A percentile compares a stretch with the other conserved stretches of the same genome.
Evolutionary conservation across 1,139 yeast genomes (phyloP).

Genomic region (Diutina catenulata): DNA sequence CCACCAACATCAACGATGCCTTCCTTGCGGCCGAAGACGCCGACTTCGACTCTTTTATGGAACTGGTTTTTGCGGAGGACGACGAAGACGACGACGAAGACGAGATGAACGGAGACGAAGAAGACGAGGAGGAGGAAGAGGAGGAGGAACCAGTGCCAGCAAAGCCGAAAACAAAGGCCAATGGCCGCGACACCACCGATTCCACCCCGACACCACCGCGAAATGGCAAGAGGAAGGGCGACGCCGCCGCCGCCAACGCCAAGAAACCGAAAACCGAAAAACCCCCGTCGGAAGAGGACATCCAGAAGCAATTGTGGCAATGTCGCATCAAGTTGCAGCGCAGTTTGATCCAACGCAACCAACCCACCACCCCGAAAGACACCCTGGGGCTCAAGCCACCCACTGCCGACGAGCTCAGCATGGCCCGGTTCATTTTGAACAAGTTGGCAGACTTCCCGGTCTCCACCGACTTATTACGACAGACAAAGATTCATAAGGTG

Average conservation of each 20-base stretch:
- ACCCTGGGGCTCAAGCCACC: constrained; percentile 25
- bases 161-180: constrained; percentile 5
- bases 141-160: constrained; percentile 5
- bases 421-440: constrained; percentile 40
- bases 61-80: constrained; percentile 13
- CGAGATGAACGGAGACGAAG: constrained; percentile 18
- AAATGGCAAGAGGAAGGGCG: neutral
- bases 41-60: constrained; percentile 28
- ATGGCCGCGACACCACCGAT: constrained; percentile 6
- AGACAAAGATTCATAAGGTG: constrained; percentile 43
- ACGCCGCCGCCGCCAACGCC: neutral
- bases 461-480: constrained; percentile 40
- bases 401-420: constrained; percentile 42
- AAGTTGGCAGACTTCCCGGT: constrained; percentile 40
- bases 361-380: constrained; percentile 26
- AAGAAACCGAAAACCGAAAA: neutral
- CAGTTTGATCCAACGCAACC: constrained; percentile 33
- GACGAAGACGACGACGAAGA: constrained; percentile 10
- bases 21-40: constrained; percentile 28
- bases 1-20: constrained; percentile 27
- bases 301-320: constrained; percentile 35
- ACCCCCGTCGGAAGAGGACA: constrained; percentile 16
- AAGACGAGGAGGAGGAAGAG: constrained; percentile 16
- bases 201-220: neutral
- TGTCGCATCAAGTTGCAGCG: constrained; percentile 36